These are phyloP conservation scores for Sugiyamaella chiloensis DNA, from an alignment of 805 yeast species.

Conservation along the genomic window DNA sequence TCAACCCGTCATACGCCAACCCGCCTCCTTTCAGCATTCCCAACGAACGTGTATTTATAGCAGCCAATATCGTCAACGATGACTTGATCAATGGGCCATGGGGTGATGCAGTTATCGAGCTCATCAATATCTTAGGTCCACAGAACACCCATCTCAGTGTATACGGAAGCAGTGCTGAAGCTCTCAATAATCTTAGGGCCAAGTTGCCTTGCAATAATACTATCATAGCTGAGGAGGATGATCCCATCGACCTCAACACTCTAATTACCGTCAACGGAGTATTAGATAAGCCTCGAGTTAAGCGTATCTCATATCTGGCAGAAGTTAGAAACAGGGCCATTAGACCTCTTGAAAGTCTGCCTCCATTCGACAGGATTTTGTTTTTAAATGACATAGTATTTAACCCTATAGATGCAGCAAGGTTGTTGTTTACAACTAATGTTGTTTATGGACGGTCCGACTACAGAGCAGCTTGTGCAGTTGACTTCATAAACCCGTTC, in stretches of 20 bases:
- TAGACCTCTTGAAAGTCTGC: constrained; percentile 7
- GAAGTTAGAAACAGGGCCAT: constrained; percentile 16
- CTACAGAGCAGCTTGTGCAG: constrained; percentile 20
- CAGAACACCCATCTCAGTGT: constrained; percentile 16
- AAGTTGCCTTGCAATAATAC: constrained; percentile 10
- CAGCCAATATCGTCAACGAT: constrained; percentile 17
- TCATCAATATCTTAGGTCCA: constrained; percentile 16
- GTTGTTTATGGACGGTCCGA: constrained; percentile 13
- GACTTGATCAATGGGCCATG: constrained; percentile 12
- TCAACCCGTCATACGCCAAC: constrained; percentile 13
- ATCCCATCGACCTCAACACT: background rate
- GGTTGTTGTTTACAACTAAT: constrained; percentile 18
- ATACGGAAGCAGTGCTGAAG: constrained; percentile 13
- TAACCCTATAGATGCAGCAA: constrained; percentile 16
- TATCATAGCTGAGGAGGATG: constrained; percentile 11
- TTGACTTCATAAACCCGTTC: constrained; percentile 20
- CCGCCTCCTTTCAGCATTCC: constrained; percentile 3
- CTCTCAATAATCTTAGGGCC: constrained; percentile 8
- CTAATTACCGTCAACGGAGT: constrained; percentile 4
- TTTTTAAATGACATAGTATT: constrained; percentile 18
- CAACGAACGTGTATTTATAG: constrained; percentile 16
- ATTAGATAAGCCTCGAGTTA: constrained; percentile 5
- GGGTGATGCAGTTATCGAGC: constrained; percentile 15
- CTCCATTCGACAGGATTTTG: constrained; percentile 14
- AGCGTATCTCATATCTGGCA: constrained; percentile 16